Evolutionary conservation across 2,329 filamentous ascomycete genomes (phyloP).

Genomic region (Botryotinia calthae): DNA sequence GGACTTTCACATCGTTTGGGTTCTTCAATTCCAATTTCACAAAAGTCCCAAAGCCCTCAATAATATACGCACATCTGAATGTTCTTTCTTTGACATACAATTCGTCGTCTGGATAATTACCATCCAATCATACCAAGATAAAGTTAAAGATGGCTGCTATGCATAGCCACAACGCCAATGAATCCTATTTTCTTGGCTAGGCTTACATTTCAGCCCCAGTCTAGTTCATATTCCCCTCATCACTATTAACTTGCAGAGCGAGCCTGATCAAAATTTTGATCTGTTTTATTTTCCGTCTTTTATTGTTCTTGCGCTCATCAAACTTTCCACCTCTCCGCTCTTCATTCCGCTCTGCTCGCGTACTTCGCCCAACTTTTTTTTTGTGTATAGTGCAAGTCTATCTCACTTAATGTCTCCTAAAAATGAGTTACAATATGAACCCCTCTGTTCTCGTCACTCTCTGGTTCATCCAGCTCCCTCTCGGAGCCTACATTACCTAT

Average conservation of each 20-base stretch:
- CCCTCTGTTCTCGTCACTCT: not conserved
- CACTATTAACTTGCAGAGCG: not conserved
- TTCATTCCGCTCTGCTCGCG: not conserved
- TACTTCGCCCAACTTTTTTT: not conserved
- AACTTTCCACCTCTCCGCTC: not conserved
- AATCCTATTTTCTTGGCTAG: not conserved
- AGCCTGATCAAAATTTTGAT: not conserved
- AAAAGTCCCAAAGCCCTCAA: not conserved
- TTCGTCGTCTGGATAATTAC: not conserved
- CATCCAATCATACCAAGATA: not conserved
- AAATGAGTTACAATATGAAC: not conserved
- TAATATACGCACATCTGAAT: not conserved
- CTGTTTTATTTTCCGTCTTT: not conserved
- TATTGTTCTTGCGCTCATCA: not conserved
- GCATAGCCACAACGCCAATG: not conserved
- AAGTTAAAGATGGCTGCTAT: not conserved
- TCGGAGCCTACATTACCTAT: not conserved
- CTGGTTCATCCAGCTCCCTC: not conserved
- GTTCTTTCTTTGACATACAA: not conserved
- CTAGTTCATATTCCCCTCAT: not conserved
- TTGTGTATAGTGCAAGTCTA: not conserved
- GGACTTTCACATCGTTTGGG: not conserved
- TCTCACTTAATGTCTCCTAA: too few species aligned
- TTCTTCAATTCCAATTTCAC: not conserved
- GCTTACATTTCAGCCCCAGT: not conserved